phyloP scores from a whole-genome alignment of 2,329 filamentous ascomycete genomes.

The Elsinoe fawcettii region DNA sequence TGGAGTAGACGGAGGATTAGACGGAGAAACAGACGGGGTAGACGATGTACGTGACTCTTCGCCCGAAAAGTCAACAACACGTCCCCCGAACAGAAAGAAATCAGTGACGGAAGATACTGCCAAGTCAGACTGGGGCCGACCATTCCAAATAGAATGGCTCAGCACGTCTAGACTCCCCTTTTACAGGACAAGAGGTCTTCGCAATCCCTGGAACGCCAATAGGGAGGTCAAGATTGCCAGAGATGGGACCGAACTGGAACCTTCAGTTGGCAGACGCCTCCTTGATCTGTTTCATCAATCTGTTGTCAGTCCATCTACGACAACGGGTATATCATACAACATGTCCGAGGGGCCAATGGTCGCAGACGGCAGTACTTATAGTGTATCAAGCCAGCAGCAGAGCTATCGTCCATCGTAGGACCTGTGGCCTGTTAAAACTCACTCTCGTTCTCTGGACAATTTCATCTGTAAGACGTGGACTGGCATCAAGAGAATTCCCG shows the following conservation, averaged over 20 bases:
- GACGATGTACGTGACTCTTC: constrained; percentile 29
- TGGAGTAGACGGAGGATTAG: no score
- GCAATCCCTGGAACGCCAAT: constrained; percentile 93
- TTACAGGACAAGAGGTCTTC: constrained; percentile 74
- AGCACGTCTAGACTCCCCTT: constrained; percentile 79
- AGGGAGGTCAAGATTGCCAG: constrained; percentile 92
- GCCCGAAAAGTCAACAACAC: background rate
- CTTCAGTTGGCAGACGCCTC: constrained; percentile 66
- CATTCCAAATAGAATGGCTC: constrained; percentile 85
- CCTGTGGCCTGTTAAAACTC: no score
- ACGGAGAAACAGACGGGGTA: background rate
- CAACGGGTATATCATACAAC: background rate
- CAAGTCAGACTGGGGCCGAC: constrained; percentile 72
- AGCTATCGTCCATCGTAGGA: background rate
- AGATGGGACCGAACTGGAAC: constrained; percentile 89
- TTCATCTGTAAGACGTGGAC: no score
- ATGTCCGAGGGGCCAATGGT: background rate
- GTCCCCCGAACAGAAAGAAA: constrained; percentile 18
- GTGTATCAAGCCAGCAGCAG: background rate
- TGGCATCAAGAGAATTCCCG: no score
- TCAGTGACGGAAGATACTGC: constrained; percentile 26
- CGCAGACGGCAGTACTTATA: background rate
- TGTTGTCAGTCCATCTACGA: background rate
- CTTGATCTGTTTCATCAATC: constrained; percentile 64
- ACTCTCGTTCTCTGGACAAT: no score